Conservation (phyloP, 345 rosid species). For the Clarkia xantiana region DNA sequence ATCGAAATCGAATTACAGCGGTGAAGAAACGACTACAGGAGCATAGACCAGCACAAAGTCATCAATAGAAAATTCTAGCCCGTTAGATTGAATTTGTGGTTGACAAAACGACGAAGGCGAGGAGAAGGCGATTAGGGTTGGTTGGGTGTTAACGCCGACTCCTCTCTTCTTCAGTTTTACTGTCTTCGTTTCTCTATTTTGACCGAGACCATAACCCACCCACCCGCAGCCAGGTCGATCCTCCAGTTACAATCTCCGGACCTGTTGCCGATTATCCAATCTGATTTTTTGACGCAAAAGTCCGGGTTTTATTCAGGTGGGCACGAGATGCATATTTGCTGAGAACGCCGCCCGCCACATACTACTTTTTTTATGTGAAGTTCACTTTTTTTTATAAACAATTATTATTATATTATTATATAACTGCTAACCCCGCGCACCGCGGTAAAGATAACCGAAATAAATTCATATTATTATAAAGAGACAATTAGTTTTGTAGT, state of each 20-base stretch:
- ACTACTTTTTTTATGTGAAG: too few relatives aligned
- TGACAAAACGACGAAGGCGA: not conserved
- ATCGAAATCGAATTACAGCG: not conserved
- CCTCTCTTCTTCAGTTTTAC: not conserved
- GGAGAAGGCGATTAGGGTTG: conserved; percentile 32
- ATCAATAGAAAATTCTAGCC: not conserved
- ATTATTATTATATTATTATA: too few relatives aligned
- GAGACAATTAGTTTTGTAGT: too few relatives aligned
- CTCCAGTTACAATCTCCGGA: conserved; percentile 35
- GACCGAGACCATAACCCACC: conserved; percentile 14
- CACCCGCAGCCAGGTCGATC: conserved; percentile 6
- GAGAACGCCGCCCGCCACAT: too few relatives aligned
- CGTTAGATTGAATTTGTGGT: not conserved
- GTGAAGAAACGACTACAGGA: not conserved
- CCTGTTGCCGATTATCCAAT: conserved; percentile 62
- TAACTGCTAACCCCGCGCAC: too few relatives aligned
- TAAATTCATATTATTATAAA: too few relatives aligned
- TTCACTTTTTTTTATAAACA: too few relatives aligned
- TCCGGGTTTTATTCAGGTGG: conserved; percentile 61
- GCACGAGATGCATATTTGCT: conserved; percentile 14
- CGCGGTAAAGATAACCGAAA: too few relatives aligned
- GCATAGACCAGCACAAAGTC: not conserved
- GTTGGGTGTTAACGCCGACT: conserved; percentile 30
- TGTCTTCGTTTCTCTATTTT: conserved; percentile 7
- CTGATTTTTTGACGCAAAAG: conserved; percentile 30